Percentiles rank a stretch among this genome's conserved stretches.
Evolutionary conservation across 179 eudicot species (phyloP).

Genomic region (Silene vulgaris): DNA sequence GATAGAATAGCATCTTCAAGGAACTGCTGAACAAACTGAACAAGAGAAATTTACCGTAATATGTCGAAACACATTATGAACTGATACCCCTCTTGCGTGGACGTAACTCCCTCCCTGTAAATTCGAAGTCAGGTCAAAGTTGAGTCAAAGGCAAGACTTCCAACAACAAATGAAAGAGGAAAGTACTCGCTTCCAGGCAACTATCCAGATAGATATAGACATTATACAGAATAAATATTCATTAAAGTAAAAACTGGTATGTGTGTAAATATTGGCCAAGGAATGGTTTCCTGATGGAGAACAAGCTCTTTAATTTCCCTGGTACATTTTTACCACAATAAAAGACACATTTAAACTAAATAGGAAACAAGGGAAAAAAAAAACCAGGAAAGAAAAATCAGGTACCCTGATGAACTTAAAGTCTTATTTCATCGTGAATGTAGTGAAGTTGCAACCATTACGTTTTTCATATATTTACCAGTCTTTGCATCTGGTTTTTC

Average conservation of each 20-base stretch:
- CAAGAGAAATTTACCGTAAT: constrained; percentile 50
- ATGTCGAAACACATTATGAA: constrained; percentile 59
- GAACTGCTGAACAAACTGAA: neutral
- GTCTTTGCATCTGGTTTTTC: neutral
- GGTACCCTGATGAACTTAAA: too few species aligned
- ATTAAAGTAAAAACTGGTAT: neutral
- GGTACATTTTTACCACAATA: neutral
- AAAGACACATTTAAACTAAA: neutral
- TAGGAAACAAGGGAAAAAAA: neutral
- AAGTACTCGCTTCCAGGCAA: neutral
- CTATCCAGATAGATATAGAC: neutral
- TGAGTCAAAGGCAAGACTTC: constrained; percentile 9
- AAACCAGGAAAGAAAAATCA: neutral
- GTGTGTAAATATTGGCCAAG: neutral
- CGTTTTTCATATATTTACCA: too few species aligned
- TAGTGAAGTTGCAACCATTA: too few species aligned
- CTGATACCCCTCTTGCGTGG: constrained; percentile 78
- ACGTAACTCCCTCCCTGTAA: constrained; percentile 83
- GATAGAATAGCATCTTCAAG: neutral
- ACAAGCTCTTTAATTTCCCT: neutral
- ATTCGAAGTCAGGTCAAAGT: constrained; percentile 4
- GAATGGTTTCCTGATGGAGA: neutral
- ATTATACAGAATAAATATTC: too few species aligned
- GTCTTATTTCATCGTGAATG: too few species aligned
- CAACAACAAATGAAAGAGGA: neutral